Evolutionary conservation across 2,329 filamentous ascomycete species (phyloP).

Genomic region (Fusarium sp.): DNA sequence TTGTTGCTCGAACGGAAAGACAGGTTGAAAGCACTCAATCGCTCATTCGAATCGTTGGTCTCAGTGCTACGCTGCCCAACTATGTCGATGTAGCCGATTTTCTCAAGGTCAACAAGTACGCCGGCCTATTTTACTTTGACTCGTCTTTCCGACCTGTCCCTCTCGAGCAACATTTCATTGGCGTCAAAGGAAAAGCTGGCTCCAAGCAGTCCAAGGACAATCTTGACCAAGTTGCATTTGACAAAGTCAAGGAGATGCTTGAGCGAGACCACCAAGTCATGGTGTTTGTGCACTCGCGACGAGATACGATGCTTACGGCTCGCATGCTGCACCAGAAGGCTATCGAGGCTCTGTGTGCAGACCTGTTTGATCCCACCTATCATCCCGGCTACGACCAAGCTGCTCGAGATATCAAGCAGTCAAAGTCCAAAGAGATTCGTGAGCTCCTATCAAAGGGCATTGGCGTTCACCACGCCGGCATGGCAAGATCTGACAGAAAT

Average conservation of each 20-base stretch:
- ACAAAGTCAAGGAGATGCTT: slow-evolving; percentile 96
- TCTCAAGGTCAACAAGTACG: slow-evolving; percentile 92
- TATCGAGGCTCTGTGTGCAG: slow-evolving; percentile 81
- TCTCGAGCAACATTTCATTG: slow-evolving; percentile 96
- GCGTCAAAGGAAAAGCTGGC: slow-evolving; percentile 92
- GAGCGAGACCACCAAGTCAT: slow-evolving; percentile 95
- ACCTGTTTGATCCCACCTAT: slow-evolving; percentile 85
- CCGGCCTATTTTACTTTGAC: slow-evolving; percentile 97
- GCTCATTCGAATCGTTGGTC: slow-evolving; percentile 93
- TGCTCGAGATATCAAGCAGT: slow-evolving; percentile 86
- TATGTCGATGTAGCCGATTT: slow-evolving; percentile 98
- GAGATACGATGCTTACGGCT: slow-evolving; percentile 92
- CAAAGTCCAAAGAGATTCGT: slow-evolving; percentile 87
- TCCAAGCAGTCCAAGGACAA: slow-evolving; percentile 89
- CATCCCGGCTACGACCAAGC: slow-evolving; percentile 88
- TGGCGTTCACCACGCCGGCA: slow-evolving; percentile 96
- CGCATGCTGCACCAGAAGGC: slow-evolving; percentile 90
- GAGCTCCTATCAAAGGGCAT: slow-evolving; percentile 93
- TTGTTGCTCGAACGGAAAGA: slow-evolving; percentile 94
- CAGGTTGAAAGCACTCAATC: slow-evolving; percentile 99
- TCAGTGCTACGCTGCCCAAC: slow-evolving; percentile 96
- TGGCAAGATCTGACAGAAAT: slow-evolving; percentile 94
- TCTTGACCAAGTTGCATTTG: slow-evolving; percentile 87
- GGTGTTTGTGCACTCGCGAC: slow-evolving; percentile 98
- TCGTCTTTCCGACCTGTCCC: slow-evolving; percentile 96